A percentile compares a stretch with the other conserved stretches of the same genome.
phyloP scores from a whole-genome alignment of 2,329 filamentous ascomycete species.

The Scopulariopsis brevicaulis region DNA sequence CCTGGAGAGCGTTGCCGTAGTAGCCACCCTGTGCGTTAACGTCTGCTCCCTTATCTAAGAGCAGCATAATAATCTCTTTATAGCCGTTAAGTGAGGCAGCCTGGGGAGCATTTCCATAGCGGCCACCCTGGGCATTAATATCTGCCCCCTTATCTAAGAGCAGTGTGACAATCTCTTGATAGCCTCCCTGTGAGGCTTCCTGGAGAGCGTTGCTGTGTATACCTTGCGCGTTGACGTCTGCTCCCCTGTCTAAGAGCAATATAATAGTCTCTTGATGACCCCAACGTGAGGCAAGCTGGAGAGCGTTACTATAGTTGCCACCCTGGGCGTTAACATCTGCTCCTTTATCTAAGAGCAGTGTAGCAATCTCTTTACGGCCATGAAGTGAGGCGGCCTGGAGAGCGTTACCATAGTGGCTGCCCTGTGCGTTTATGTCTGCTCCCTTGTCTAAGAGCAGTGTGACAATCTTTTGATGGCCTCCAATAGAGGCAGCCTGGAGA shows the following conservation, averaged over 20 bases:
- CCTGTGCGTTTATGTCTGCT: background rate
- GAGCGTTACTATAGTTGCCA: conserved; percentile 2
- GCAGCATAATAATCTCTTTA: too few species aligned
- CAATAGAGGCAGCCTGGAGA: background rate
- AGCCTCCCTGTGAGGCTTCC: background rate
- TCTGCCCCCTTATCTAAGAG: background rate
- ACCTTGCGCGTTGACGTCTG: background rate
- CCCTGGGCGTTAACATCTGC: background rate
- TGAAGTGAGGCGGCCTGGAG: background rate
- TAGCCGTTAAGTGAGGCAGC: too few species aligned
- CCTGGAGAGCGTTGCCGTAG: too few species aligned
- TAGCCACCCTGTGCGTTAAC: too few species aligned
- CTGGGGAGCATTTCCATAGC: too few species aligned
- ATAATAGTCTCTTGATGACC: background rate
- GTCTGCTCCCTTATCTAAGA: too few species aligned
- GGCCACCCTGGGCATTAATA: background rate
- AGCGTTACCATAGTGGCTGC: too few species aligned
- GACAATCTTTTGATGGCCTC: background rate
- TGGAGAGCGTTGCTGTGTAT: background rate
- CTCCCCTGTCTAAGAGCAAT: background rate
- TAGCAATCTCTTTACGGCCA: background rate
- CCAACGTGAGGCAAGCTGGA: conserved; percentile 7
- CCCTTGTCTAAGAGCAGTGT: background rate
- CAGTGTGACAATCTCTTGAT: background rate
- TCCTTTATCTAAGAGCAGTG: background rate